These are phyloP conservation scores for Musa acuminata DNA, from an alignment of 176 grass and related monocot species.

Conservation along the genomic window DNA sequence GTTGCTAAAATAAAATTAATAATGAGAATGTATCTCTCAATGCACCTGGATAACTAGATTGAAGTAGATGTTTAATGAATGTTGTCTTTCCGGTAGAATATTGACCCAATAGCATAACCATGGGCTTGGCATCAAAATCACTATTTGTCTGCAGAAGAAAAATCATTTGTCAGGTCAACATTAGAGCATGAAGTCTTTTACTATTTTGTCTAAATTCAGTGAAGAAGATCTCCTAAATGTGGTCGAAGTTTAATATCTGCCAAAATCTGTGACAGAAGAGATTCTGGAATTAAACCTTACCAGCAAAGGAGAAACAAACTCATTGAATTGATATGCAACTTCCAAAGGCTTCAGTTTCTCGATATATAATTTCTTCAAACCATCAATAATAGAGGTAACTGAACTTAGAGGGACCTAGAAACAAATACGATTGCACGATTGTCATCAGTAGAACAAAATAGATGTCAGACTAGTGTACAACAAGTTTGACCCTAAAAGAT, in stretches of 20 bases:
- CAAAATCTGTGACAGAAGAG: no score
- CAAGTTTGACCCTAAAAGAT: conserved; percentile 28
- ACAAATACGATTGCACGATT: conserved; percentile 8
- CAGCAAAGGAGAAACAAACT: conserved; percentile 86
- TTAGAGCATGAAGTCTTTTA: not conserved
- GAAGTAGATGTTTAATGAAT: conserved; percentile 92
- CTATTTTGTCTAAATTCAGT: not conserved
- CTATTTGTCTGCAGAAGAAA: conserved; percentile 60
- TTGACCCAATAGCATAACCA: conserved; percentile 99
- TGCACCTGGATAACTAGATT: conserved; percentile 83
- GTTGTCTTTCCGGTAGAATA: conserved; percentile 99
- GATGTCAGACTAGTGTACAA: conserved; percentile 22
- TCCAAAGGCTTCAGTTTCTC: conserved; percentile 98
- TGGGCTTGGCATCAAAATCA: conserved; percentile 99
- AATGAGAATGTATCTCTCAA: not conserved
- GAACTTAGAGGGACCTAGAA: conserved; percentile 63
- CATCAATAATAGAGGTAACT: conserved; percentile 93
- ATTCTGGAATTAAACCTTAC: conserved; percentile 26
- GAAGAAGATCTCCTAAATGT: not conserved
- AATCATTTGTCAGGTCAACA: not conserved
- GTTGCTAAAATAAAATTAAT: not conserved
- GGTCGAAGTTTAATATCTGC: not conserved
- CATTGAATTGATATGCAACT: conserved; percentile 90
- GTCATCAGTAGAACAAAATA: not conserved
- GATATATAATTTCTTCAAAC: conserved; percentile 81